Percentiles rank a stretch among this genome's conserved stretches.
These are phyloP conservation scores for Verticillium tricorpus DNA, from an alignment of 2,329 filamentous ascomycete species.

Conservation along the genomic window DNA sequence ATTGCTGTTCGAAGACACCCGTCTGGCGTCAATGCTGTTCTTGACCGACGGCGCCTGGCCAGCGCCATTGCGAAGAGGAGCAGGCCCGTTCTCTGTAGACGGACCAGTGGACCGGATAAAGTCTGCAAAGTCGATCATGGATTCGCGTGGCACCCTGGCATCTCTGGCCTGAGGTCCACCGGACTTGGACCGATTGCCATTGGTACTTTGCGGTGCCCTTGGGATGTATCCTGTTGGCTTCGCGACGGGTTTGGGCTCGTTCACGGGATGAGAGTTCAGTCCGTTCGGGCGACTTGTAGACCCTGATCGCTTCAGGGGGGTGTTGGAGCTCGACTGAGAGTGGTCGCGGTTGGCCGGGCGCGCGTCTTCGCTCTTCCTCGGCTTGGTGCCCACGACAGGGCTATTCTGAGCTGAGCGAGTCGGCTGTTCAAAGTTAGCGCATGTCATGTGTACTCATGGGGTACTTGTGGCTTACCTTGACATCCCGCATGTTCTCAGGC, in stretches of 20 bases:
- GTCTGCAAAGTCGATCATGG: conserved; percentile 77
- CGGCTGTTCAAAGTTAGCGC: not conserved
- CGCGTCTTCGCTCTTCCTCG: conserved; percentile 43
- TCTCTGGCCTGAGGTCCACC: conserved; percentile 56
- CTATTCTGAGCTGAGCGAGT: conserved; percentile 17
- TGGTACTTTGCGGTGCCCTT: conserved; percentile 24
- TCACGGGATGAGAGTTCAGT: conserved; percentile 29
- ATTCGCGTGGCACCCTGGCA: conserved; percentile 65
- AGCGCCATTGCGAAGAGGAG: conserved; percentile 29
- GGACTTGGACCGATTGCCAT: conserved; percentile 26
- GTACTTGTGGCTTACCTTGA: conserved; percentile 53
- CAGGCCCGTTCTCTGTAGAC: conserved; percentile 34
- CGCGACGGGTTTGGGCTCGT: conserved; percentile 16
- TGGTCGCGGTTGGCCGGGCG: conserved; percentile 32
- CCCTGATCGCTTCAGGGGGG: conserved; percentile 26
- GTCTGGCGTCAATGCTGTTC: conserved; percentile 33
- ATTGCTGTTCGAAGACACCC: conserved; percentile 31
- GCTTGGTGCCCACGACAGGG: conserved; percentile 34
- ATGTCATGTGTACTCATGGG: conserved; percentile 6
- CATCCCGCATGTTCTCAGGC: conserved; percentile 71
- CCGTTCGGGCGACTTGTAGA: conserved; percentile 29
- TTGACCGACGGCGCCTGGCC: conserved; percentile 25
- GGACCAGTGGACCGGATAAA: conserved; percentile 87
- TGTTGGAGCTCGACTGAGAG: conserved; percentile 45
- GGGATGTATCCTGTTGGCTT: conserved; percentile 20